A percentile compares a stretch with the other conserved stretches of the same genome.
Conservation (phyloP, 164 flowering plant genomes). For the Pachysandra terminalis region DNA sequence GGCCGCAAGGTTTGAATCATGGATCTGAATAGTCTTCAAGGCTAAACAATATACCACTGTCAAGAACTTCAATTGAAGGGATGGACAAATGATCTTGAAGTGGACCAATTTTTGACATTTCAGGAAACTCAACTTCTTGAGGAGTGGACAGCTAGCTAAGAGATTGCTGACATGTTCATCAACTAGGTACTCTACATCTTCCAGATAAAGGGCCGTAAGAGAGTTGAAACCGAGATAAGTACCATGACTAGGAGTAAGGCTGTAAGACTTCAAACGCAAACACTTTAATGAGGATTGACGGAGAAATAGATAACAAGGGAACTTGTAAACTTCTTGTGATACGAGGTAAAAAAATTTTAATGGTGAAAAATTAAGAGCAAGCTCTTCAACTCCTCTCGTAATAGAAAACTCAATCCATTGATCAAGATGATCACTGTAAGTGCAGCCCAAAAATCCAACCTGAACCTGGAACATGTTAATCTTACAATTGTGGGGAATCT, state of each 20-base stretch:
- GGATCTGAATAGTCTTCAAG: not conserved
- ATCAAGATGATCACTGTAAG: not conserved
- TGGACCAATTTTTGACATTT: not conserved
- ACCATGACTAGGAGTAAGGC: not conserved
- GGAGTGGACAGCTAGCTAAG: not conserved
- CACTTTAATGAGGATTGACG: not conserved
- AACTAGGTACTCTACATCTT: not conserved
- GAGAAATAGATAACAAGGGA: conserved; percentile 3
- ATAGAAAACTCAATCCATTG: not conserved
- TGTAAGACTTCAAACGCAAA: conserved; percentile 4
- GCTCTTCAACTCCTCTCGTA: conserved; percentile 1
- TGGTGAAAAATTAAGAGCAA: not conserved
- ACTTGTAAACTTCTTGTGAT: not conserved
- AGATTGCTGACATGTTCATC: not conserved
- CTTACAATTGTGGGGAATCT: not conserved
- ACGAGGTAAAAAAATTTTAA: not conserved
- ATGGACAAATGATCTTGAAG: not conserved
- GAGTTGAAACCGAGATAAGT: not conserved
- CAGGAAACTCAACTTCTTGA: not conserved
- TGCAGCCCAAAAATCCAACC: not conserved
- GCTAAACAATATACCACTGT: not conserved
- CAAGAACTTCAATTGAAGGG: not conserved
- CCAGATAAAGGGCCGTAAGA: not conserved
- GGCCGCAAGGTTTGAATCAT: not conserved
- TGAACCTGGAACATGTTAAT: not conserved